Evolutionary conservation across 2,329 filamentous ascomycete species (phyloP), one percentile per base, ranked within the genome.

Genomic region (Fusarium tricinctum): DNA sequence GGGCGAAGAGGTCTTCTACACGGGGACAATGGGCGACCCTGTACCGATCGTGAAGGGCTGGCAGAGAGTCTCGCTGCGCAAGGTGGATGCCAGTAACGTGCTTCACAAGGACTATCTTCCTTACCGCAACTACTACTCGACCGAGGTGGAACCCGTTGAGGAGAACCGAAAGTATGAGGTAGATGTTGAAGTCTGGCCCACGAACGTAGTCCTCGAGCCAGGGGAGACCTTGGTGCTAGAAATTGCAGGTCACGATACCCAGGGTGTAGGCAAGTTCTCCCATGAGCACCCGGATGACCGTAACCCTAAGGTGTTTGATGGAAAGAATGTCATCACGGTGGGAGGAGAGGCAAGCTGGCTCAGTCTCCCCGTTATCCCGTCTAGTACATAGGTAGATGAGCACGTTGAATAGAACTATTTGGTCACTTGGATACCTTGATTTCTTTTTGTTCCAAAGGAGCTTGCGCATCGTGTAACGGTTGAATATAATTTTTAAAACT

Each of bases 121-220:
- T 3, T 82, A 67, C 14, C 81, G 88, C 7, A 83, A 89, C 46
- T 91, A 90, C 72, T 79, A 82, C 28, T 84, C 81, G 33, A 84
- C 78, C 0, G 88, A 90, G 57, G 84, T 86, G 2, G 80, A 81
- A 46, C 80, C 82, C 0, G 86, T 91, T 5, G 80, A 83, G 33
- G 77, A 81, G 0, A 84, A 83, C 0, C 83, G 87, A 58, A 79
- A 88, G 0, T 91, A 91, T 70, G 76, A 74, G 0, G 85, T 90
- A 1, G 88, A 90, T 62, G 80, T 91, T 1, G 88, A 90, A 74
- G 74, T 90, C 1, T 90, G 88, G 88, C 87, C 88, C 0, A 89
- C 88, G 0, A 88, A 87, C 57, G 86, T 89, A 0, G 78, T 89
- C 4, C 78, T 77, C 8, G 74, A 76, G 30, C 71, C 73, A 30